Evolutionary conservation across 2,329 filamentous ascomycete genomes (phyloP), one percentile per base, ranked within the genome.

Genomic region (Calonectria multiphialidica): DNA sequence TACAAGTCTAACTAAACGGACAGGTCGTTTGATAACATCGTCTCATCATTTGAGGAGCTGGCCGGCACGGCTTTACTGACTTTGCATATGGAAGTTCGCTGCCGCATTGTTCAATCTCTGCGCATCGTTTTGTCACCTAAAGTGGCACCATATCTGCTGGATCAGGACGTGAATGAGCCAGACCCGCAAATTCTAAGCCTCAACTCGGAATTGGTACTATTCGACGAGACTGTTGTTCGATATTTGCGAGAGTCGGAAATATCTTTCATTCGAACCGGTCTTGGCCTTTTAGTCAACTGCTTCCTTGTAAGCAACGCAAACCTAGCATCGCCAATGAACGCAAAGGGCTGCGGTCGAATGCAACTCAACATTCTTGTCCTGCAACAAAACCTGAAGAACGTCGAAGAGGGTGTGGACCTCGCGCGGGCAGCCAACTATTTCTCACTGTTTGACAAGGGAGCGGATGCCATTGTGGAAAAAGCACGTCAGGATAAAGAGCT

Each of bases 371-470:
- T 98, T 61, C 89, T 98, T 28, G 97, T 99, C 47, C 87, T 99
- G 64, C 96, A 98, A 84, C 97, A 99, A 82, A 98, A 98, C 79
- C 90, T 99, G 68, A 98, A 98, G 86, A 98, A 98, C 76, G 93
- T 99, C 66, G 95, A 97, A 83, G 88, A 90, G 2, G 90, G 89
- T 10, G 92, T 94, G 3, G 88, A 90, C 69, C 86, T 96, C 33
- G 87, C 88, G 5, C 86, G 90, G 42, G 90, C 93, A 1, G 89
- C 90, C 23, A 88, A 90, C 71, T 96, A 93, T 84, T 96, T 92
- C 80, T 88, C 89, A 23, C 82, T 96, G 44, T 95, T 94, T 78
- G 89, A 89, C 50, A 84, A 86, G 53, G 93, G 93, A 0, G 86
- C 92, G 0, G 92, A 94, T 59, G 89, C 87, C 12, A 90, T 95